Evolutionary conservation across 345 rosid species (phyloP).

Genomic region (Gossypium thurberi): DNA sequence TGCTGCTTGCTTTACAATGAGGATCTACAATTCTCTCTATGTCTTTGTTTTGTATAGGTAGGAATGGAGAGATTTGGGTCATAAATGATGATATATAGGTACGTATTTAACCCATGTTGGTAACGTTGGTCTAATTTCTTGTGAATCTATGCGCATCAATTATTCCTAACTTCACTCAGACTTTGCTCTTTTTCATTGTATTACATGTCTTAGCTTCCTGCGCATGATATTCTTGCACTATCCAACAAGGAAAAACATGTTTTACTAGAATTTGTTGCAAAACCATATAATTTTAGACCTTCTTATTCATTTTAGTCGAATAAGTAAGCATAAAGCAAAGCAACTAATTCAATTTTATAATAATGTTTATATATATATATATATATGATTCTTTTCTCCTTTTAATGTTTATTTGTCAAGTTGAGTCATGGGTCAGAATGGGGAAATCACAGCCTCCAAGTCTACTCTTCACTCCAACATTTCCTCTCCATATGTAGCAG

Average conservation of each 20-base stretch:
- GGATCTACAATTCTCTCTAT: background rate
- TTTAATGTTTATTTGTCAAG: background rate
- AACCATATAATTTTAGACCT: background rate
- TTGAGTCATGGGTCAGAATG: no score
- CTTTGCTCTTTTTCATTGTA: background rate
- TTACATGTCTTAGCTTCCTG: background rate
- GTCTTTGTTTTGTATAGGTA: background rate
- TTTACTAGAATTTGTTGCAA: background rate
- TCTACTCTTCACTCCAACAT: no score
- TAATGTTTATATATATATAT: background rate
- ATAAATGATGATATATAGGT: background rate
- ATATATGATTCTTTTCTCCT: background rate
- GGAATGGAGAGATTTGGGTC: background rate
- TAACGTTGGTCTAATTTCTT: background rate
- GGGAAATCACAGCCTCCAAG: no score
- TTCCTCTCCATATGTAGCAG: no score
- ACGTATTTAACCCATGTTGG: background rate
- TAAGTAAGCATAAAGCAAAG: background rate
- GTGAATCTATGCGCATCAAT: background rate
- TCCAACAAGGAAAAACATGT: background rate
- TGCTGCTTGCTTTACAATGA: background rate
- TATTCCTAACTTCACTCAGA: background rate
- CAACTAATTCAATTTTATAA: background rate
- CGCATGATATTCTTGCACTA: background rate
- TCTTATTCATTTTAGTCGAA: background rate